These are phyloP conservation scores for Alternaria angustiovoidea DNA, from an alignment of 2,329 filamentous ascomycete species.

Conservation along the genomic window DNA sequence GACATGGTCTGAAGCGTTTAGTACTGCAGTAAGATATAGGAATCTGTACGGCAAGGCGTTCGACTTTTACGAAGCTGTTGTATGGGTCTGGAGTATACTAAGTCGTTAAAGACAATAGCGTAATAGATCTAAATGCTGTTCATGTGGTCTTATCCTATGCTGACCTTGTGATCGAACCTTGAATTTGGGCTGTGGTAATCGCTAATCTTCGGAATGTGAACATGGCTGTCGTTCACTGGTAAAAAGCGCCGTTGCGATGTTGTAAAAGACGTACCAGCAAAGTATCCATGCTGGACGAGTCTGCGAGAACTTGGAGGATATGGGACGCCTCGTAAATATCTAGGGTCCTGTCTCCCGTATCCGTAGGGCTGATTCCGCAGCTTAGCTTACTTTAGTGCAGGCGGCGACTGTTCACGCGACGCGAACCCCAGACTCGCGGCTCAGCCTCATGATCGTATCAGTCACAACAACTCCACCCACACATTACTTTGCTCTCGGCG, in stretches of 20 bases:
- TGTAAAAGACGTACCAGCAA: background rate
- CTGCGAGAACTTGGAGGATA: background rate
- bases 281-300: background rate
- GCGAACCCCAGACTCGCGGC: background rate
- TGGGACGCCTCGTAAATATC: background rate
- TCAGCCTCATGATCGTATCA: constrained; percentile 20
- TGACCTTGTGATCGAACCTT: background rate
- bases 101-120: background rate
- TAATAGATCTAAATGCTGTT: constrained; percentile 1
- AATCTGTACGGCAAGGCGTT: background rate
- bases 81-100: background rate
- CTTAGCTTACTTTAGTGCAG: constrained; percentile 1
- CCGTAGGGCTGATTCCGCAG: constrained; percentile 3
- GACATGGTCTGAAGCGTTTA: background rate
- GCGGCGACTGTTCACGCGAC: background rate
- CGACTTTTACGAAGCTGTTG: background rate
- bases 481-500: background rate
- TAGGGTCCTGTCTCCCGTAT: background rate
- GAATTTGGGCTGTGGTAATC: background rate
- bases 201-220: background rate
- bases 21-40: background rate
- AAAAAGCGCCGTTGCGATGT: background rate
- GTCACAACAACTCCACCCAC: constrained; percentile 10
- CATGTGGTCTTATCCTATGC: background rate
- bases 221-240: background rate